Evolutionary conservation across 495 filamentous ascomycete genomes (phyloP), one percentile per base, ranked within the genome.

Genomic region (Trichoderma virens): DNA sequence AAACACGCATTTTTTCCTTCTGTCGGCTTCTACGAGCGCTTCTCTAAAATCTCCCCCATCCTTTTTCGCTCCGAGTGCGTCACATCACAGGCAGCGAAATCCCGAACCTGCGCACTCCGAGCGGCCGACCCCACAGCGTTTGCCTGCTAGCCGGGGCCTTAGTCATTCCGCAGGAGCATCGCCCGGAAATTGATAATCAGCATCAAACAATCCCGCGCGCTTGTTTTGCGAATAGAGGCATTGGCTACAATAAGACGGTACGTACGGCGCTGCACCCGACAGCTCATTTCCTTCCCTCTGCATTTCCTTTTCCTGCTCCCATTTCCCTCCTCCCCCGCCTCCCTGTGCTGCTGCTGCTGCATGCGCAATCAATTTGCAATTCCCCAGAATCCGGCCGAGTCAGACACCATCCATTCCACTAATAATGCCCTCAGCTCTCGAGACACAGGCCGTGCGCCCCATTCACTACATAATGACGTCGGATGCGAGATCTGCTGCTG

Each of bases 131-230:
- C 43, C 43, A 47, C 43, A 8, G 43, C 16, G 9, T 9, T n/a
- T 18, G 43, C 43, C 6, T 47, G 43, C 43, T 47, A 47, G 43
- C 43, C 5, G 34, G 43, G 18, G 16, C 25, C 20, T 56, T 56
- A 56, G 51, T 56, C 2, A 56, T 56, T 56, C 13, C 20, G 43
- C 43, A n/a, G 9, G 18, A 47, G 27, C 23, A 56, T 27, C 27
- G 25, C 51, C 25, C 51, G 51, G 23, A 56, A 56, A 56, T 56
- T 56, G 51, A 27, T 56, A 56, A 56, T 56, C 51, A 56, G 23
- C 51, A 56, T 56, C 51, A 56, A 28, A 28, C 51, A 27, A 8
- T 56, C 51, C 23, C 51, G 51, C 51, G 51, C 51, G 51, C 51
- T 56, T 56, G 51, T 56, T 56, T 25, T 56, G 51, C 51, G 25